Base-by-base conservation (phyloP, 805 yeast species). In the Ogataea methylovora region DNA sequence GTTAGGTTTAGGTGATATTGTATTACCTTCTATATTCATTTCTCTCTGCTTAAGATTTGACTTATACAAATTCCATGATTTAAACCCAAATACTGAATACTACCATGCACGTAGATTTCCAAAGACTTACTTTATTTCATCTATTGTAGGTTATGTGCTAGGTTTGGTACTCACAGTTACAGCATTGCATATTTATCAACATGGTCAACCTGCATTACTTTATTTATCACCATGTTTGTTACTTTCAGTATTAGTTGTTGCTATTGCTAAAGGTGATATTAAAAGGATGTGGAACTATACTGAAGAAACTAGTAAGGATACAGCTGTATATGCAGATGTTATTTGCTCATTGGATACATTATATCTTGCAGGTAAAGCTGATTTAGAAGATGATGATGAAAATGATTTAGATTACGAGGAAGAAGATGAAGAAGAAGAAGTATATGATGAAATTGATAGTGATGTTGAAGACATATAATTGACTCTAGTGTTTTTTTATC, bases 201-300 rank as follows among this genome's bases (percentile, higher is more conserved):
- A 46, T 9, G 84, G 77, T 1, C 87, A 79, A 52, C 87, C 87
- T 1, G 86, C 86, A 1, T 56, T 81, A 40, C 48, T 81, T 14
- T 80, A 78, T 47, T 52, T 80, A 18, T 76, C 76, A 4, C 87
- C 87, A 4, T 45, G 58, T 4, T 29, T 69, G 20, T 23, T 63
- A 0, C 8, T 60, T 1, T 54, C 67, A 0, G 60, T 66, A 1
- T n/a, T 54, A 0, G 24, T 46, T 0, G 43, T 56, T 0, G 73
- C 73, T 0, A 32, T 45, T n/a, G n/a, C 35, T 4, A 53, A 54
- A 18, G 69, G 69, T 1, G 82, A 77, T 19, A 41, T 69, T 15
- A 41, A 33, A 0, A 39, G 48, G 15, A 34, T 75, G 9, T 71
- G 69, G 70, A 39, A 37, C 1, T 73, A 56, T 39, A 58, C 54